Base-by-base conservation (phyloP, 1,284 basidiomycete genomes). In the Irpex sp. region DNA sequence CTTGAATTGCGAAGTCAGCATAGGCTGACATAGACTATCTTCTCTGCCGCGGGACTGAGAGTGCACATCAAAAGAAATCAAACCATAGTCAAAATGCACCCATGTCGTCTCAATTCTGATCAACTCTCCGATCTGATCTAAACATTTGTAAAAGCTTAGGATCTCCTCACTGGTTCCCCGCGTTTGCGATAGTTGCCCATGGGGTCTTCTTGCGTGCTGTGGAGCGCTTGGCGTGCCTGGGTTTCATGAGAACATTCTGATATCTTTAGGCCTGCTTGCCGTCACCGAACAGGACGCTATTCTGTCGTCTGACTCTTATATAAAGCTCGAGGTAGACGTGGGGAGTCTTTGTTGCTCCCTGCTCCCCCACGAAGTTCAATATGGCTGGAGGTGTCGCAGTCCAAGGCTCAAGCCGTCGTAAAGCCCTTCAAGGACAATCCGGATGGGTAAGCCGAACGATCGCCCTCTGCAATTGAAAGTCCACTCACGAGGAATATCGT, bases 351-450 rank as follows among this genome's bases (percentile, higher is more conserved):
- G 48, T 38, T 31, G 15, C 58, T 62, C 51, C 44, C 55, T 52
- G 26, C 61, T 57, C 34, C 54, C 58, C 55, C 49, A 38, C n/a
- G 54, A 56, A 37, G 21, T 57, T 26, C 31, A 8, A 61, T 55
- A 86, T 85, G 82, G 80, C 76, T 70, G 81, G 79, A 73, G 70
- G 73, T 67, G 70, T 68, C 59, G 65, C 66, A 57, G 70, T 73
- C 60, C 70, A 80, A 21, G 76, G 81, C 60, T 77, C 81, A 15
- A 76, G 73, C 55, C 83, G 82, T 63, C 82, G 87, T 56, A 81
- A 77, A 71, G 78, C 79, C 13, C 77, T 89, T 36, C 81, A 85
- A 57, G 88, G 87, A 49, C 73, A 83, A 68, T 88, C 87, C 61
- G 88, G 88, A 71, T 89, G 85, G 85, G 88, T 87, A 70, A 60